These are phyloP conservation scores for Suillus paluster DNA, from an alignment of 768 basidiomycete species.

Conservation along the genomic window DNA sequence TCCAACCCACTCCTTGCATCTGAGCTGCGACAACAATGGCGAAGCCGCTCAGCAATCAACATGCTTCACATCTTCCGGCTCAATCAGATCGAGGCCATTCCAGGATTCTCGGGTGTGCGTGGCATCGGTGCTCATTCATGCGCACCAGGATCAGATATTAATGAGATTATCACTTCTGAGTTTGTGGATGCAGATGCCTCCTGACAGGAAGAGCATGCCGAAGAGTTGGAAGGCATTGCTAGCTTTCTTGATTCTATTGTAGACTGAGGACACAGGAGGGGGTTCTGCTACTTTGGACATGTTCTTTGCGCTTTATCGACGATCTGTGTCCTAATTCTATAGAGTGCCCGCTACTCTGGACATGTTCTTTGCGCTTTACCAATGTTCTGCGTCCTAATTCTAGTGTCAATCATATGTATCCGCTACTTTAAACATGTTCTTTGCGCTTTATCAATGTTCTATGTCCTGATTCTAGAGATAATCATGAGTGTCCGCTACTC, in stretches of 20 bases:
- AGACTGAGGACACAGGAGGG: too few relatives aligned
- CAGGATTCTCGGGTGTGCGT: not conserved
- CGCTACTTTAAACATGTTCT: too few relatives aligned
- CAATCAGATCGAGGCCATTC: constrained; percentile 7
- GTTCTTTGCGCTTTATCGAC: too few relatives aligned
- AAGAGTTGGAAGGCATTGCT: not conserved
- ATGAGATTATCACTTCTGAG: constrained; percentile 3
- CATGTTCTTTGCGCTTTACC: too few relatives aligned
- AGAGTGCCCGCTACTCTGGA: too few relatives aligned
- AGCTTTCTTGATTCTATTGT: not conserved
- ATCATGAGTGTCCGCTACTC: too few relatives aligned
- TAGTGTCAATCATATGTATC: too few relatives aligned
- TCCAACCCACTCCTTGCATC: constrained; percentile 4
- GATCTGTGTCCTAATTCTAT: too few relatives aligned
- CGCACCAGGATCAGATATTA: not conserved
- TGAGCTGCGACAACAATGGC: constrained; percentile 8
- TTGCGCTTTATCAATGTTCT: too few relatives aligned
- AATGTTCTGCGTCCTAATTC: too few relatives aligned
- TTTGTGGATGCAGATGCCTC: not conserved
- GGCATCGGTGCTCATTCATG: not conserved
- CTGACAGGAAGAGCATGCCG: constrained; percentile 2
- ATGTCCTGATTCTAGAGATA: too few relatives aligned
- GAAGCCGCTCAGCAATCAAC: not conserved
- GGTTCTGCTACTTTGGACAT: too few relatives aligned
- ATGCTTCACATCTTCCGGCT: not conserved